Evolutionary conservation across 345 rosid species (phyloP).

Genomic region (Ceriops zippeliana): DNA sequence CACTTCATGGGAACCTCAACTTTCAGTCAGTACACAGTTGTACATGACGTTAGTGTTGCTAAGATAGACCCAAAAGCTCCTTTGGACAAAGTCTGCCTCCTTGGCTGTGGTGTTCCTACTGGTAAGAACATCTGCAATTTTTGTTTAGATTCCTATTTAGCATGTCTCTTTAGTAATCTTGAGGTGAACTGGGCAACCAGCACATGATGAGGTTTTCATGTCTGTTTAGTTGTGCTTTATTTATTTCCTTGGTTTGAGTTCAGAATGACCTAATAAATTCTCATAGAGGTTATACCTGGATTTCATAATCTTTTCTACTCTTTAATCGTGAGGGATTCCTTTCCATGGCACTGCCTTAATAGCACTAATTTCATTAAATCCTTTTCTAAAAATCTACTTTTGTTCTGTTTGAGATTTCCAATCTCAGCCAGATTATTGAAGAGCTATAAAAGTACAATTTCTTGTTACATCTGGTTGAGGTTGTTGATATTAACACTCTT

Average conservation of each 20-base stretch:
- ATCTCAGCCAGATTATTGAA: neutral
- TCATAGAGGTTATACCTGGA: neutral
- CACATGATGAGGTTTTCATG: neutral
- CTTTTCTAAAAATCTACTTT: neutral
- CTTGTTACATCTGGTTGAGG: neutral
- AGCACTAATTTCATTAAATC: neutral
- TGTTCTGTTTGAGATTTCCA: neutral
- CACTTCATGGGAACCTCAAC: conserved; percentile 99
- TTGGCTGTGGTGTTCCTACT: conserved; percentile 99
- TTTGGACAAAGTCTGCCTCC: conserved; percentile 96
- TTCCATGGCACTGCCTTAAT: no score
- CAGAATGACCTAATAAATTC: neutral
- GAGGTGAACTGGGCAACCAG: neutral
- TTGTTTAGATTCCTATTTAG: neutral
- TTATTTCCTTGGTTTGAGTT: neutral
- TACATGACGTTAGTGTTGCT: conserved; percentile 97
- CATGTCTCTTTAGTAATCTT: neutral
- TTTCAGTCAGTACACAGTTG: conserved; percentile 95
- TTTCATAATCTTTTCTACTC: neutral
- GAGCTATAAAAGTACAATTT: neutral
- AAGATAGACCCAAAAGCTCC: conserved; percentile 91
- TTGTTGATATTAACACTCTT: neutral
- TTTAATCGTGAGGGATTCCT: no score
- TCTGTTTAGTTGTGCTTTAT: neutral
- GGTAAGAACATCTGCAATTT: conserved; percentile 37